Evolutionary conservation across 257 asterid species (phyloP).

Genomic region (Gentiana straminea): DNA sequence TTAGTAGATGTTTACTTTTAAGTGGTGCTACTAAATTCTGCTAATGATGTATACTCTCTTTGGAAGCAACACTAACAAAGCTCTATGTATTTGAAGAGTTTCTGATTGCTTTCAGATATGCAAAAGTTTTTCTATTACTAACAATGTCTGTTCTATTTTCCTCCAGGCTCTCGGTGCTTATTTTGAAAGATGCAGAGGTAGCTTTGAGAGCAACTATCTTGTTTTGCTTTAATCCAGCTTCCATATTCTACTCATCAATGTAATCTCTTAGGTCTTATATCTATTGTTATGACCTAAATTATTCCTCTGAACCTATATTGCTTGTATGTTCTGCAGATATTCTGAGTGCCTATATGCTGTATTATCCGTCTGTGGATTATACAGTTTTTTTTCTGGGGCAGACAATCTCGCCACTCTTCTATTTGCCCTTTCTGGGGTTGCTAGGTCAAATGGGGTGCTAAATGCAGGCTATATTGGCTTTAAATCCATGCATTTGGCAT

Average conservation of each 20-base stretch:
- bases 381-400: constrained; percentile 41
- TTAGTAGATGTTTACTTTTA: no score
- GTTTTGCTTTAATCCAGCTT: constrained; percentile 96
- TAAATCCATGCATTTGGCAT: constrained; percentile 51
- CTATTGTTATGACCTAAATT: constrained; percentile 4
- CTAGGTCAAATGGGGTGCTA: constrained; percentile 89
- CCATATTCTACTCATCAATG: constrained; percentile 94
- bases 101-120: no score
- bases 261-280: constrained; percentile 28
- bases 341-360: constrained; percentile 84
- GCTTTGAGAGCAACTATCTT: constrained; percentile 75
- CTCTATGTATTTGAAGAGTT: no score
- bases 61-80: no score
- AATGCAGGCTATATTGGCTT: constrained; percentile 78
- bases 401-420: constrained; percentile 44
- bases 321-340: constrained; percentile 45
- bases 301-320: constrained; percentile 13
- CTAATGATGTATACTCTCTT: no score
- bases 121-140: background rate
- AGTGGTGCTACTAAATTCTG: no score
- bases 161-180: constrained; percentile 60
- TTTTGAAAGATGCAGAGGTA: constrained; percentile 56
- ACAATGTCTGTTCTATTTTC: constrained; percentile 8
- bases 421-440: constrained; percentile 76
- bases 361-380: constrained; percentile 68